Conservation (phyloP, 805 yeast species). For the Candida coquimbonensis region DNA sequence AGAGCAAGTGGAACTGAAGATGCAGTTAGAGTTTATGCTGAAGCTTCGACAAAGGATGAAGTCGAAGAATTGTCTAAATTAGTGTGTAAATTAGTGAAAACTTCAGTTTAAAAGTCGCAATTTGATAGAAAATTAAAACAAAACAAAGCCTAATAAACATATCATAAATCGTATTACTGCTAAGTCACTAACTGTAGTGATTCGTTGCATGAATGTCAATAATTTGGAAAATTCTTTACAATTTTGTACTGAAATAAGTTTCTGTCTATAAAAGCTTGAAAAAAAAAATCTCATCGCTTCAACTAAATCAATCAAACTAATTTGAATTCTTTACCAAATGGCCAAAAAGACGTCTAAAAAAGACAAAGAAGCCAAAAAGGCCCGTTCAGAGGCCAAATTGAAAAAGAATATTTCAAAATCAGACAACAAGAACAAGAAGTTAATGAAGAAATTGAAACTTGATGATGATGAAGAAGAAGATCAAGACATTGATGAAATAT, state of each 20-base stretch:
- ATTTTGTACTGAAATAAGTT: too few relatives aligned
- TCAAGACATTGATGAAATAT: slow-evolving; percentile 75
- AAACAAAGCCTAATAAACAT: too few relatives aligned
- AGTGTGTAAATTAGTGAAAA: slow-evolving; percentile 32
- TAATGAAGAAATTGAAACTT: slow-evolving; percentile 66
- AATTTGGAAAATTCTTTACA: too few relatives aligned
- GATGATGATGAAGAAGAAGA: slow-evolving; percentile 84
- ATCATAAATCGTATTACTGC: too few relatives aligned
- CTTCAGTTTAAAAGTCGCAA: slow-evolving; percentile 3
- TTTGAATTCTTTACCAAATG: slow-evolving; percentile 36
- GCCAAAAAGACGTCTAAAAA: slow-evolving; percentile 83
- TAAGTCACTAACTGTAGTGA: too few relatives aligned
- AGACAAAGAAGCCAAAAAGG: slow-evolving; percentile 87
- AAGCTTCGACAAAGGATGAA: slow-evolving; percentile 51
- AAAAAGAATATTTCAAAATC: slow-evolving; percentile 72
- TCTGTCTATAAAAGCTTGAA: background rate
- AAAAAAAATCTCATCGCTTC: background rate
- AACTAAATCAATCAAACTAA: too few relatives aligned
- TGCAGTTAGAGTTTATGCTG: slow-evolving; percentile 94
- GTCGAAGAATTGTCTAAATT: slow-evolving; percentile 39
- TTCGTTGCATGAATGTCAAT: too few relatives aligned
- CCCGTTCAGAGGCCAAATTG: slow-evolving; percentile 74
- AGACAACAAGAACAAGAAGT: slow-evolving; percentile 65
- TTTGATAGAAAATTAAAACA: too few relatives aligned
- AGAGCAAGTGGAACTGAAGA: slow-evolving; percentile 98